phyloP scores from a whole-genome alignment of 164 flowering plant genomes.

The Vitis rupestris region DNA sequence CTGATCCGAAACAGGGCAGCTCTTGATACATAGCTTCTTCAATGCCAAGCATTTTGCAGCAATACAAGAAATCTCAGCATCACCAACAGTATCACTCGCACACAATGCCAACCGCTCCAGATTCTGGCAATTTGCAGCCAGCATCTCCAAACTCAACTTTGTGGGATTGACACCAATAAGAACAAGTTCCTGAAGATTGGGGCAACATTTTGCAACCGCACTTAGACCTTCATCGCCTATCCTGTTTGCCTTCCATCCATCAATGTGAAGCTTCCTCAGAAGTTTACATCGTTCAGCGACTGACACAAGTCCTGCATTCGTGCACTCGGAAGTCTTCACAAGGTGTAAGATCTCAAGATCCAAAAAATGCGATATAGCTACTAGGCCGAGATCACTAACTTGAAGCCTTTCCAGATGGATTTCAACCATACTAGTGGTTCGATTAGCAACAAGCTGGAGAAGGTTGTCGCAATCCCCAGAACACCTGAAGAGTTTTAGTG shows the following conservation, averaged over 20 bases:
- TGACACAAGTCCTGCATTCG: constrained; percentile 53
- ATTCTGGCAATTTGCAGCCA: constrained; percentile 39
- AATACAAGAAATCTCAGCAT: constrained; percentile 74
- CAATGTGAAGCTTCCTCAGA: constrained; percentile 88
- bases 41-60: constrained; percentile 71
- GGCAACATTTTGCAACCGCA: constrained; percentile 44
- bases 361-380: constrained; percentile 54
- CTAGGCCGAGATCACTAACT: constrained; percentile 73
- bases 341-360: constrained; percentile 78
- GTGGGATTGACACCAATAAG: constrained; percentile 51
- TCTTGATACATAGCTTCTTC: constrained; percentile 92
- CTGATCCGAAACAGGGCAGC: constrained; percentile 77
- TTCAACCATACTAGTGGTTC: constrained; percentile 51
- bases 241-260: constrained; percentile 92
- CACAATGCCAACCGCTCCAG: constrained; percentile 84
- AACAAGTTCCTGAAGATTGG: constrained; percentile 48
- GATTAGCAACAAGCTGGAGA: constrained; percentile 38
- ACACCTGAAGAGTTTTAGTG: constrained; percentile 69
- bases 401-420: constrained; percentile 86
- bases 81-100: constrained; percentile 85
- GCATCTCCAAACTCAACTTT: constrained; percentile 25
- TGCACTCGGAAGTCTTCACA: constrained; percentile 87
- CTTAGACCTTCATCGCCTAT: constrained; percentile 84
- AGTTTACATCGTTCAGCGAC: constrained; percentile 72
- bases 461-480: constrained; percentile 91